Evolutionary conservation across 2,329 filamentous ascomycete genomes (phyloP), one percentile per base, ranked within the genome.

Genomic region (Sporothrix dimorphospora): DNA sequence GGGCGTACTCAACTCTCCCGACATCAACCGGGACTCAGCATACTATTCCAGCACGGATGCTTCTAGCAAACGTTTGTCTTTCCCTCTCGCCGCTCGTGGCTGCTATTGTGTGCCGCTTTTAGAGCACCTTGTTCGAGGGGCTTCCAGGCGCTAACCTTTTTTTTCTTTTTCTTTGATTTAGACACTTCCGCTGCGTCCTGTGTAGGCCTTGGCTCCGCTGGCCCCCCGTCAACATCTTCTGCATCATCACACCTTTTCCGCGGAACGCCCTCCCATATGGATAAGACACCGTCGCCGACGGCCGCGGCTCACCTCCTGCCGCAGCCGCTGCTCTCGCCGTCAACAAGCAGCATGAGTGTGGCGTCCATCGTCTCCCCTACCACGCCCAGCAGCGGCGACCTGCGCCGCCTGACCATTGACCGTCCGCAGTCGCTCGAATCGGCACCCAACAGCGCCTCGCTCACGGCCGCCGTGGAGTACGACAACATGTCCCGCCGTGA

Each of bases 341-440:
- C 83, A 0, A 84, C 85, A 16, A 86, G 85, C 76, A 86, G 87
- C 77, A 91, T 91, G 89, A 90, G 88, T 73, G 88, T 91, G 53
- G 87, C 88, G 24, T 88, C 88, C 21, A 90, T 91, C 81, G 87
- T 91, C 12, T 90, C 89, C 21, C 88, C 88, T 6, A 87, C 87
- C 0, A 84, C 85, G 1, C 82, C 86, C 5, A 81, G 80, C 5
- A 81, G 79, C 75, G 77, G 77, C 14, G 83, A 85, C 38, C 79
- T 81, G 19, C 81, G 83, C 30, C 84, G 85, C 66, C 83, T 83
- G 74, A 69, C 47, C 6, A 65, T 67, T 45, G 79, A 84, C 38
- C 81, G 82, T 8, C 81, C 80, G 4, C 78, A 81, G 73, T 84
- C 83, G 2, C 74, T 83, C 11, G 83, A 84, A 38, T 82, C 82